These are phyloP conservation scores for Suhomyces xylopsoci DNA, from an alignment of 805 yeast species.

Conservation along the genomic window DNA sequence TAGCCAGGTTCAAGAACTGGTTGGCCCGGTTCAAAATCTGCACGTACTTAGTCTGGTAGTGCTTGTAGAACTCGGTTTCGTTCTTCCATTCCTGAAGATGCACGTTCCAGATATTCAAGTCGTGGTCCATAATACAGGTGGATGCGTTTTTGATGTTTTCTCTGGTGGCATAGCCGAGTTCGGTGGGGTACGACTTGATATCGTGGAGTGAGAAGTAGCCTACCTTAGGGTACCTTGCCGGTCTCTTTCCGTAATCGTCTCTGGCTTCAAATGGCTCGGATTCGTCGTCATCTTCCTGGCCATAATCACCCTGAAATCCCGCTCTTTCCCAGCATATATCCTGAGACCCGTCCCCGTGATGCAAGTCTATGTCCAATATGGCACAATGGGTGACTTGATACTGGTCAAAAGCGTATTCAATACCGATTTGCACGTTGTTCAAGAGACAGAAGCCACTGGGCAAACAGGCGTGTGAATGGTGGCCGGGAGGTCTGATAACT, in stretches of 20 bases:
- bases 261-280: conserved; percentile 29
- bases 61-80: conserved; percentile 61
- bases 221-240: conserved; percentile 53
- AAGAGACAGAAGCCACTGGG: conserved; percentile 84
- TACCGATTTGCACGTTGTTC: conserved; percentile 78
- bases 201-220: conserved; percentile 86
- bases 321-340: conserved; percentile 82
- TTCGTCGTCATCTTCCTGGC: conserved; percentile 48
- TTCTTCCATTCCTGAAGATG: conserved; percentile 66
- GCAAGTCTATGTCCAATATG: conserved; percentile 77
- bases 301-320: conserved; percentile 49
- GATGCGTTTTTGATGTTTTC: conserved; percentile 73
- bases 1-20: conserved; percentile 54
- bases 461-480: conserved; percentile 77
- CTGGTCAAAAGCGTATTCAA: conserved; percentile 65
- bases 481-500: conserved; percentile 80
- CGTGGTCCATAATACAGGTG: conserved; percentile 75
- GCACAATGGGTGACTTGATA: conserved; percentile 77
- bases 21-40: conserved; percentile 63
- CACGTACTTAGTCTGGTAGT: conserved; percentile 60
- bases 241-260: conserved; percentile 49
- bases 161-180: conserved; percentile 68
- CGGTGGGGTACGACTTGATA: conserved; percentile 83
- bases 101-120: conserved; percentile 77
- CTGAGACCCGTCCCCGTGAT: conserved; percentile 88